Evolutionary conservation across 495 filamentous ascomycete species (phyloP).

Genomic region (Aspergillus coremiiformis): DNA sequence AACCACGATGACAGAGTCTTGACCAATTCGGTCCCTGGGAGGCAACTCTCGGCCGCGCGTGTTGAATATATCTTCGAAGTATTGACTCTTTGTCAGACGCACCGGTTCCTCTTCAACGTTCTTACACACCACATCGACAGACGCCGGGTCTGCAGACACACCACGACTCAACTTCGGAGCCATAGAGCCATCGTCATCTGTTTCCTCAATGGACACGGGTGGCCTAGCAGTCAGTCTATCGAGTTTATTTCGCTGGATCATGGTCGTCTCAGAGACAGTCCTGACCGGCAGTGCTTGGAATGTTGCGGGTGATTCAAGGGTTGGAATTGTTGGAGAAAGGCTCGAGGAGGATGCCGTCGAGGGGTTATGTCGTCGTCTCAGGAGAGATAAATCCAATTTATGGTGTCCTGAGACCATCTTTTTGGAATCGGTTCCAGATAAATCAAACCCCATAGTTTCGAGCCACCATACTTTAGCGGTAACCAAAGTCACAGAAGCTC

Average conservation of each 20-base stretch:
- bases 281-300: slow-evolving; percentile 12
- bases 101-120: slow-evolving; percentile 18
- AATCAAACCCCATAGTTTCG: background rate
- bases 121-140: slow-evolving; percentile 6
- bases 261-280: slow-evolving; percentile 10
- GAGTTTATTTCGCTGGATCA: slow-evolving; percentile 13
- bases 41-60: slow-evolving; percentile 44
- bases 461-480: background rate
- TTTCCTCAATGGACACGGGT: slow-evolving; percentile 23
- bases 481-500: background rate
- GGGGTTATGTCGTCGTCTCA: slow-evolving; percentile 12
- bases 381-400: slow-evolving; percentile 13
- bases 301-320: slow-evolving; percentile 17
- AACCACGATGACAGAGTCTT: slow-evolving; percentile 65
- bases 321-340: slow-evolving; percentile 15
- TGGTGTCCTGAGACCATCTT: slow-evolving; percentile 12
- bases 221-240: slow-evolving; percentile 11
- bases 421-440: background rate
- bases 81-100: slow-evolving; percentile 37
- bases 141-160: slow-evolving; percentile 10
- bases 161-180: slow-evolving; percentile 4
- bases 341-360: slow-evolving; percentile 15
- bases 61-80: slow-evolving; percentile 55
- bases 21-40: slow-evolving; percentile 50
- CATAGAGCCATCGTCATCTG: slow-evolving; percentile 21